phyloP scores from a whole-genome alignment of 225 moss, liverwort and hornwort genomes.

The Ulota crispa region DNA sequence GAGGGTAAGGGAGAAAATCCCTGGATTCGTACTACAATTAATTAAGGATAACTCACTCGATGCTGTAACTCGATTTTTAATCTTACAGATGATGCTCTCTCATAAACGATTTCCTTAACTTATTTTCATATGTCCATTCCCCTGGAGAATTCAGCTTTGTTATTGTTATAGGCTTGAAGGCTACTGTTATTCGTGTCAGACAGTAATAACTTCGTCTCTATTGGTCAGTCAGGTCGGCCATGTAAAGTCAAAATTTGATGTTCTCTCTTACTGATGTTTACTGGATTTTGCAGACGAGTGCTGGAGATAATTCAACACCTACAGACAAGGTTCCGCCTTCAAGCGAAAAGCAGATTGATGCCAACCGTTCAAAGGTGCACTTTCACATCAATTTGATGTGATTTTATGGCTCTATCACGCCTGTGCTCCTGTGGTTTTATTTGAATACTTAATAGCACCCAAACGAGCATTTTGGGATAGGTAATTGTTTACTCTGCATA shows the following conservation, averaged over 20 bases:
- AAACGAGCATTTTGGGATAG: neutral
- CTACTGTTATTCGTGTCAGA: neutral
- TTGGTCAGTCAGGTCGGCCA: neutral
- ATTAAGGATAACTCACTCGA: neutral
- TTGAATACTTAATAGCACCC: neutral
- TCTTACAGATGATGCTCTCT: slow-evolving; percentile 1
- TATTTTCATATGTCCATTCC: neutral
- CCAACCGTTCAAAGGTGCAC: slow-evolving; percentile 43
- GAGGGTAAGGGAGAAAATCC: neutral
- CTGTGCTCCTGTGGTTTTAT: slow-evolving; percentile 17
- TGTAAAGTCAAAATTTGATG: neutral
- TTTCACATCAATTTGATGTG: neutral
- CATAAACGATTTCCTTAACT: neutral
- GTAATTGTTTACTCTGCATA: neutral
- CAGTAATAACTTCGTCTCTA: neutral
- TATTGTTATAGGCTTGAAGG: slow-evolving; percentile 12
- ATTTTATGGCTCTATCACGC: neutral
- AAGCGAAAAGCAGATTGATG: slow-evolving; percentile 36
- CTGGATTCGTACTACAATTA: neutral
- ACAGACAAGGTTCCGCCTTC: slow-evolving; percentile 21
- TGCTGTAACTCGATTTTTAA: neutral
- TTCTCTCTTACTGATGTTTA: neutral
- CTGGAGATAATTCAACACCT: slow-evolving; percentile 37
- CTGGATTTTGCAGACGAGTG: slow-evolving; percentile 41
- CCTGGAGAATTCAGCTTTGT: neutral